Conservation (phyloP, 306 rosid genomes). For the Cicer judaicum region DNA sequence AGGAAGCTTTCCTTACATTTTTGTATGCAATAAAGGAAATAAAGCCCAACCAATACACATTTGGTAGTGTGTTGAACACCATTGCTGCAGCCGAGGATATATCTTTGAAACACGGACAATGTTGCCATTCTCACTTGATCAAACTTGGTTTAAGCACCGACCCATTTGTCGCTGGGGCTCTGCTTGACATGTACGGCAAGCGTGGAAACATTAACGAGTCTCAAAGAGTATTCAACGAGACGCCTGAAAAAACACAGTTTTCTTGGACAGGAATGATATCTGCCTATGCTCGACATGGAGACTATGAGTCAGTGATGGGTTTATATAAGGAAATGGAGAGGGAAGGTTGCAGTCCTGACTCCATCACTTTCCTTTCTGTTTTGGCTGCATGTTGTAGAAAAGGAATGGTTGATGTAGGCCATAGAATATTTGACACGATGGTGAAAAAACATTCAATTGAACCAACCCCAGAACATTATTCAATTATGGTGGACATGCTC, state of each 20-base stretch:
- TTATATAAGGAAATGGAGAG: slow-evolving; percentile 68
- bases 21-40: slow-evolving; percentile 59
- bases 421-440: slow-evolving; percentile 61
- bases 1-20: slow-evolving; percentile 69
- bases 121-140: slow-evolving; percentile 69
- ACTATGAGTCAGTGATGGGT: slow-evolving; percentile 63
- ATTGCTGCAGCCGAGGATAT: slow-evolving; percentile 73
- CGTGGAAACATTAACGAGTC: slow-evolving; percentile 76
- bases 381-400: slow-evolving; percentile 78
- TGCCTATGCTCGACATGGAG: slow-evolving; percentile 76
- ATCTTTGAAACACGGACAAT: slow-evolving; percentile 73
- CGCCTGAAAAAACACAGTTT: slow-evolving; percentile 58
- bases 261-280: slow-evolving; percentile 88
- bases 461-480: slow-evolving; percentile 72
- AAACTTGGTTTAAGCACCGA: slow-evolving; percentile 66
- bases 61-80: slow-evolving; percentile 86
- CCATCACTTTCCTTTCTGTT: slow-evolving; percentile 77
- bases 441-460: slow-evolving; percentile 61
- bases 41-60: slow-evolving; percentile 78
- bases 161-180: slow-evolving; percentile 70
- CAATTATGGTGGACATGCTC: slow-evolving; percentile 81
- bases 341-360: slow-evolving; percentile 62
- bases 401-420: slow-evolving; percentile 77
- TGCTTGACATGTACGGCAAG: slow-evolving; percentile 88
- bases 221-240: slow-evolving; percentile 65